phyloP scores from a whole-genome alignment of 805 yeast genomes.

The Myxozyma vanderwaltii region DNA sequence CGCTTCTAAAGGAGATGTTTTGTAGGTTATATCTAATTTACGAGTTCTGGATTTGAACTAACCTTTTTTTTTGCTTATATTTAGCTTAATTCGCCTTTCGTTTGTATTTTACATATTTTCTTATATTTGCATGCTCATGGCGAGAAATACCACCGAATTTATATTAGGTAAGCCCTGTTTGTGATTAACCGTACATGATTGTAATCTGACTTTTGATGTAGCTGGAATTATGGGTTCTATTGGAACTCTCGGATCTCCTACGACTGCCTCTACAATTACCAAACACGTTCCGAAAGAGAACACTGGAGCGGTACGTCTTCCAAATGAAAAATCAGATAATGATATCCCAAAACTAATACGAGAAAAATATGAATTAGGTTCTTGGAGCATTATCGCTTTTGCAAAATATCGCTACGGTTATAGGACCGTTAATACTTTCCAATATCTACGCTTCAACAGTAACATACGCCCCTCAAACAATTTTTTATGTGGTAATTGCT shows the following conservation, averaged over 20 bases:
- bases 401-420: slow-evolving; percentile 20
- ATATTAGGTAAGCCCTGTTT: slow-evolving; percentile 9
- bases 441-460: slow-evolving; percentile 31
- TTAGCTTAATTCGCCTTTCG: slow-evolving; percentile 1
- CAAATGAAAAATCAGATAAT: neutral
- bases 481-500: slow-evolving; percentile 14
- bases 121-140: slow-evolving; percentile 6
- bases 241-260: slow-evolving; percentile 27
- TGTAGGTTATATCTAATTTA: slow-evolving; percentile 7
- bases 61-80: neutral
- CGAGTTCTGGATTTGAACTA: neutral
- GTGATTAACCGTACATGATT: neutral
- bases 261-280: slow-evolving; percentile 27
- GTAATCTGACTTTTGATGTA: neutral
- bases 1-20: slow-evolving; percentile 16
- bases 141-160: slow-evolving; percentile 8
- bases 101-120: neutral
- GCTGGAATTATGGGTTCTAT: slow-evolving; percentile 18
- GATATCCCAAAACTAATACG: too few species aligned
- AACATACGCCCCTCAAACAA: slow-evolving; percentile 21
- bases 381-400: slow-evolving; percentile 33
- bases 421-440: slow-evolving; percentile 27
- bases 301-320: slow-evolving; percentile 26
- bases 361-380: slow-evolving; percentile 8
- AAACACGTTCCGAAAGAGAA: slow-evolving; percentile 32